These are phyloP conservation scores for Salix exigua DNA, from an alignment of 345 rosid species.

Conservation along the genomic window DNA sequence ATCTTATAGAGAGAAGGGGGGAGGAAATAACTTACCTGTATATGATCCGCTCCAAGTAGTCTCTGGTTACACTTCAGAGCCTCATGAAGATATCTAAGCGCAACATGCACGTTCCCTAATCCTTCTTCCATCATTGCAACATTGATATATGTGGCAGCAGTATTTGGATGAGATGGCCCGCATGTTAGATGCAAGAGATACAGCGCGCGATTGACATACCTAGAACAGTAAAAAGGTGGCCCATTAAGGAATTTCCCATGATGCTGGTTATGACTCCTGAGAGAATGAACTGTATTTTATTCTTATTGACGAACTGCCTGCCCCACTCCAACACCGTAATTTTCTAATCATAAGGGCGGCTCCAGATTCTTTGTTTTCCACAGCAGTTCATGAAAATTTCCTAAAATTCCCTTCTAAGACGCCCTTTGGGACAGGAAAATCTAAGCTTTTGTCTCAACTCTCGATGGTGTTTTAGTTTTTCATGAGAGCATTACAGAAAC, in stretches of 20 bases:
- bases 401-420: neutral
- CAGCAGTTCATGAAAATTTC: neutral
- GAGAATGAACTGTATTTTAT: neutral
- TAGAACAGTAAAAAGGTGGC: neutral
- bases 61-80: constrained; percentile 36
- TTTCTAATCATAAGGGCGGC: neutral
- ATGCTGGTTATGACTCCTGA: neutral
- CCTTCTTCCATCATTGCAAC: constrained; percentile 43
- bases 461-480: neutral
- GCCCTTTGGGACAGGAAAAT: neutral
- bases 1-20: neutral
- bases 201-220: constrained; percentile 37
- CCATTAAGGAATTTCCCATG: neutral
- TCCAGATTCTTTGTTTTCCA: neutral
- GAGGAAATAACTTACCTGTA: constrained; percentile 20
- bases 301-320: neutral
- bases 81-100: constrained; percentile 38
- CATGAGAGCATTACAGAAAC: neutral
- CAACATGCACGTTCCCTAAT: constrained; percentile 32
- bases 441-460: neutral
- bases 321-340: neutral
- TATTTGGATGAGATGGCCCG: constrained; percentile 38
- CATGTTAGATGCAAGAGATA: constrained; percentile 35
- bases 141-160: constrained; percentile 37
- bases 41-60: constrained; percentile 37